phyloP scores from a whole-genome alignment of 2,329 filamentous ascomycete species.

The Claviceps pusilla region DNA sequence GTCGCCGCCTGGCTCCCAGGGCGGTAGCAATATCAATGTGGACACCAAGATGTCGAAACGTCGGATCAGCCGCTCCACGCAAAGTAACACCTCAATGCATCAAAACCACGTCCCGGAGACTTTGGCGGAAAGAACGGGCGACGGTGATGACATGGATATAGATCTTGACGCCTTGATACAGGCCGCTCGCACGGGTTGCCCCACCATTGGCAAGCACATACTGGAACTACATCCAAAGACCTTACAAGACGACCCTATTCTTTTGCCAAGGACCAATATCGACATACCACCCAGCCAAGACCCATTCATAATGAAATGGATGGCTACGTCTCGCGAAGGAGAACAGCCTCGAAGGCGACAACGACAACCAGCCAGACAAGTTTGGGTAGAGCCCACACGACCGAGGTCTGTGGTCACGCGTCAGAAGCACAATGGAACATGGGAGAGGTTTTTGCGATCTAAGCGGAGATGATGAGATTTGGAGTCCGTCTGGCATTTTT shows the following conservation, averaged over 20 bases:
- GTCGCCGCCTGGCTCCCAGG: conserved; percentile 8
- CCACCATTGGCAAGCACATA: conserved; percentile 12
- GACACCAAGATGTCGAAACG: not conserved
- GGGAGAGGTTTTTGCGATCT: conserved; percentile 12
- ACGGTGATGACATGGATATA: conserved; percentile 9
- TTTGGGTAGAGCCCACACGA: conserved; percentile 11
- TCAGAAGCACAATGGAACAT: conserved; percentile 7
- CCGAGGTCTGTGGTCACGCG: conserved; percentile 5
- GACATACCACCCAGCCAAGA: conserved; percentile 27
- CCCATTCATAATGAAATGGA: conserved; percentile 16
- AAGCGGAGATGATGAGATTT: conserved; percentile 10
- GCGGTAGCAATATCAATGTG: not conserved
- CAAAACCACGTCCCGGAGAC: not conserved
- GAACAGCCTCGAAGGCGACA: conserved; percentile 4
- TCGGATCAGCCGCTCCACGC: conserved; percentile 4
- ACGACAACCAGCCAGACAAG: conserved; percentile 4
- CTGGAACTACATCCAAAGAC: conserved; percentile 28
- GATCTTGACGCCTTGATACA: conserved; percentile 19
- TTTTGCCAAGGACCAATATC: conserved; percentile 14
- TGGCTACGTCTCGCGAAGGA: conserved; percentile 8
- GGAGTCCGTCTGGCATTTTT: not conserved
- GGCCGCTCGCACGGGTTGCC: conserved; percentile 15
- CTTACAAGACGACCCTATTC: conserved; percentile 23
- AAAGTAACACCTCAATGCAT: conserved; percentile 1
- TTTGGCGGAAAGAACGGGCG: not conserved